Base-by-base conservation (phyloP, 1,284 basidiomycete species). In the Ceratobasidium sp. region DNA sequence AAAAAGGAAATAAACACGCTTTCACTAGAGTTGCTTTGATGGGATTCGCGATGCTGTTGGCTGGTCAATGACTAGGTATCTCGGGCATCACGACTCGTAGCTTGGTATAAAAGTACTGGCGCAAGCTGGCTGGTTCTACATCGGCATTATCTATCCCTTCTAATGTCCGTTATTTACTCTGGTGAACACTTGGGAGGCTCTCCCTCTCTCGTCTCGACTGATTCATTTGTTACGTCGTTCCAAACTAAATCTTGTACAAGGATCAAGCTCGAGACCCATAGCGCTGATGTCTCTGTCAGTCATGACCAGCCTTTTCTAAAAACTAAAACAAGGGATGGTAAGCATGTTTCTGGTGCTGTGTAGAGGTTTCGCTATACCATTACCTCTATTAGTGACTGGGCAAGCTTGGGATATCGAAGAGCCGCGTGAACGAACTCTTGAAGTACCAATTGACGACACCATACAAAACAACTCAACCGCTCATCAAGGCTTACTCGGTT, bases 1-100 rank as follows among this genome's bases (percentile, higher is more conserved):
- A 53, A 53, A 53, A 53, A 53, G 20, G 51, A 10, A 23, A 12
- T 10, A n/a, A 23, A 23, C 23, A 53, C 20, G n/a, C 20, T 6
- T 23, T 53, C 23, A n/a, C 20, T 53, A 10, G 51, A 53, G 51
- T 53, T 20, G 58, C 28, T 20, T 61, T 39, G 15, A 28, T 39
- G 15, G 26, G 28, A 33, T 15, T 39, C 13, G 58, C 58, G 58
- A 61, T 61, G 18, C 58, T 40, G 18, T 13, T 61, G 15, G 13
- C 58, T 40, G 39, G 58, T 23, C 58, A 61, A 61, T 61, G 33
- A 40, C 28, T 40, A 28, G 28, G 15, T 15, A 61, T 26, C 26
- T 61, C 58, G 58, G 58, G 58, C 28, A 61, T 61, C 58, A 28
- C 58, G 58, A 61, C 26, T 61, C 58, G 15, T 61, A 15, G 39